phyloP scores from a whole-genome alignment of 129 eudicot species.

The Flaveria linearis region DNA sequence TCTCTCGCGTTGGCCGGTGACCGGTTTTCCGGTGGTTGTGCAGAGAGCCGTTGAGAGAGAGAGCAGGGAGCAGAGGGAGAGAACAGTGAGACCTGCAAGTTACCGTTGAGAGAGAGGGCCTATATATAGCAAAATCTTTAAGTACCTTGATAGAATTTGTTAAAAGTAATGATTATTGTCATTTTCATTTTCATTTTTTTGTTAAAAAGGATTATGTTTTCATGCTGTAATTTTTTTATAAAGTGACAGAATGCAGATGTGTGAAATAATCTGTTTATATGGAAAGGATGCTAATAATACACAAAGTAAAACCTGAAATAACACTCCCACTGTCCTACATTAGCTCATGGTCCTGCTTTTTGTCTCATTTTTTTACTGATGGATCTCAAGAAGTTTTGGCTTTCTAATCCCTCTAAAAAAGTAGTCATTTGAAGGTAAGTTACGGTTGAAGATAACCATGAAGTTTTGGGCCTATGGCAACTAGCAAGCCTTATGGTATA shows the following conservation, averaged over 20 bases:
- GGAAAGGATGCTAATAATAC: not conserved
- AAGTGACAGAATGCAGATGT: not conserved
- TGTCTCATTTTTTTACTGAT: not conserved
- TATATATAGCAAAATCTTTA: too few relatives aligned
- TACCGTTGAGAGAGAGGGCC: too few relatives aligned
- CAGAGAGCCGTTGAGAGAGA: too few relatives aligned
- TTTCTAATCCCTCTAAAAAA: not conserved
- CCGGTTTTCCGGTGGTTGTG: too few relatives aligned
- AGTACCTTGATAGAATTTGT: not conserved
- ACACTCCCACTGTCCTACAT: not conserved
- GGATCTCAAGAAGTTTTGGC: not conserved
- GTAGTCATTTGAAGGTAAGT: not conserved
- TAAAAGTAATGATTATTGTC: not conserved
- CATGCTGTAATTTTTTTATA: not conserved
- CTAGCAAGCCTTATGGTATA: not conserved
- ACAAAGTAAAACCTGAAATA: not conserved
- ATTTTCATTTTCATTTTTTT: not conserved
- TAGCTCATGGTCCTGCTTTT: not conserved
- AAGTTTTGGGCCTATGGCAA: slow-evolving; percentile 8
- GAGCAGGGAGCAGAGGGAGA: too few relatives aligned
- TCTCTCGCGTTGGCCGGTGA: too few relatives aligned
- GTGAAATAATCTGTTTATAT: not conserved
- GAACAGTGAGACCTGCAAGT: too few relatives aligned
- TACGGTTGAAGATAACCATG: slow-evolving; percentile 5
- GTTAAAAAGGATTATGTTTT: slow-evolving; percentile 4